A percentile compares a stretch with the other conserved stretches of the same genome.
phyloP scores from a whole-genome alignment of 805 yeast genomes.

The Hanseniaspora valbyensis region DNA sequence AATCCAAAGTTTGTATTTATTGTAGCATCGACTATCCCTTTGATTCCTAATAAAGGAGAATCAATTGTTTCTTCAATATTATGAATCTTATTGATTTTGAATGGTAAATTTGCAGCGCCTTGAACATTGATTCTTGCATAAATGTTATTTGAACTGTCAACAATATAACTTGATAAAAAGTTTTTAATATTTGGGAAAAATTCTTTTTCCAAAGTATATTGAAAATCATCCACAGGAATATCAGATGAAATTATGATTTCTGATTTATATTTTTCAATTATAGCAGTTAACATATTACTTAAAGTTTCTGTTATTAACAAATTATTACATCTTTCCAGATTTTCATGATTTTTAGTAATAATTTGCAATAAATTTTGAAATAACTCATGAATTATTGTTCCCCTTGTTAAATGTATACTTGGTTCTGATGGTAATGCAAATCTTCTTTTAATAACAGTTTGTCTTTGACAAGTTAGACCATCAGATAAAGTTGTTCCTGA shows the following conservation, averaged over 20 bases:
- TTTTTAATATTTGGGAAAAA: constrained; percentile 43
- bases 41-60: constrained; percentile 82
- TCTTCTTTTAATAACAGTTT: constrained; percentile 13
- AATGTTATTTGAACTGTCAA: constrained; percentile 21
- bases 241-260: constrained; percentile 28
- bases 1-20: constrained; percentile 54
- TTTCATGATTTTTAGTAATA: constrained; percentile 24
- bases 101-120: constrained; percentile 25
- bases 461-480: constrained; percentile 14
- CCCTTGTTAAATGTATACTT: constrained; percentile 59
- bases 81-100: constrained; percentile 52
- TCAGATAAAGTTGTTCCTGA: constrained; percentile 11
- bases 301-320: constrained; percentile 39
- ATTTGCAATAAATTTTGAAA: constrained; percentile 43
- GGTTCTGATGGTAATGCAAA: constrained; percentile 42
- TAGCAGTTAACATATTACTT: constrained; percentile 28
- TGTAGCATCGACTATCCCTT: constrained; percentile 85
- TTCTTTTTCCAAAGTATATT: constrained; percentile 32
- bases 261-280: background rate
- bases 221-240: constrained; percentile 37
- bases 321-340: constrained; percentile 35
- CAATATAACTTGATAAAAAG: constrained; percentile 43
- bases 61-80: constrained; percentile 86
- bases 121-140: constrained; percentile 20
- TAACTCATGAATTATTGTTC: constrained; percentile 68